Evolutionary conservation across 2,329 filamentous ascomycete genomes (phyloP).

Genomic region (Elsinoe perseae): DNA sequence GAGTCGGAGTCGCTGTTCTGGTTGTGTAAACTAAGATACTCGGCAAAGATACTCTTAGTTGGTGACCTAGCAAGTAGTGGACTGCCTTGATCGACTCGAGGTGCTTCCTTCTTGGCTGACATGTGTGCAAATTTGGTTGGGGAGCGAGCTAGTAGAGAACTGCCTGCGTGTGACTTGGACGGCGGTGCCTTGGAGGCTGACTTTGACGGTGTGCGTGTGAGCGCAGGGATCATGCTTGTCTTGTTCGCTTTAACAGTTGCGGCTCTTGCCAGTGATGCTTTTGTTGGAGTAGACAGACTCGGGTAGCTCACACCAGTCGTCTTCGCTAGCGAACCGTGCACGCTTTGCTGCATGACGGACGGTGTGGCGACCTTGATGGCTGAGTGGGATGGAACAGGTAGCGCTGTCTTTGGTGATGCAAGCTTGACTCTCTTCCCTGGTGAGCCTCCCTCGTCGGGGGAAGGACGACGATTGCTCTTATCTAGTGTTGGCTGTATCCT

Average conservation of each 20-base stretch:
- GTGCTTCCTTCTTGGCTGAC: slow-evolving; percentile 17
- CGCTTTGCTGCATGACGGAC: slow-evolving; percentile 11
- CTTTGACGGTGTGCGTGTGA: slow-evolving; percentile 24
- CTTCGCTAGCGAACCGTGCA: not conserved
- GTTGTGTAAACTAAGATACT: not conserved
- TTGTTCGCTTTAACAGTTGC: slow-evolving; percentile 44
- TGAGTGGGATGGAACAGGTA: slow-evolving; percentile 23
- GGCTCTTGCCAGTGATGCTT: slow-evolving; percentile 59
- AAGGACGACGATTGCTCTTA: slow-evolving; percentile 18
- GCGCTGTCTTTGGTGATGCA: not conserved
- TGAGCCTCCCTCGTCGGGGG: slow-evolving; percentile 30
- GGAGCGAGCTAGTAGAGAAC: slow-evolving; percentile 25
- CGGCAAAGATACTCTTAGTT: slow-evolving; percentile 14
- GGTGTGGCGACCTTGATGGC: slow-evolving; percentile 12
- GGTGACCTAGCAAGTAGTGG: slow-evolving; percentile 27
- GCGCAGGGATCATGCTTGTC: slow-evolving; percentile 26
- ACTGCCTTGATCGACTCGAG: slow-evolving; percentile 16
- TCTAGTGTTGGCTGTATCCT: slow-evolving; percentile 36
- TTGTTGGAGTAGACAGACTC: slow-evolving; percentile 63
- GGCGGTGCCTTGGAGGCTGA: slow-evolving; percentile 8
- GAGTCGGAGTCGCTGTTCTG: slow-evolving; percentile 17
- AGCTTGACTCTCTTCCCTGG: slow-evolving; percentile 62
- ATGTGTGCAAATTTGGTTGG: slow-evolving; percentile 18
- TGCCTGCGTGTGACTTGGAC: slow-evolving; percentile 20
- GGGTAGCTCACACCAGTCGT: slow-evolving; percentile 42